Evolutionary conservation across 345 rosid genomes (phyloP), one percentile per base, ranked within the genome.

Genomic region (Citrus cavaleriei): DNA sequence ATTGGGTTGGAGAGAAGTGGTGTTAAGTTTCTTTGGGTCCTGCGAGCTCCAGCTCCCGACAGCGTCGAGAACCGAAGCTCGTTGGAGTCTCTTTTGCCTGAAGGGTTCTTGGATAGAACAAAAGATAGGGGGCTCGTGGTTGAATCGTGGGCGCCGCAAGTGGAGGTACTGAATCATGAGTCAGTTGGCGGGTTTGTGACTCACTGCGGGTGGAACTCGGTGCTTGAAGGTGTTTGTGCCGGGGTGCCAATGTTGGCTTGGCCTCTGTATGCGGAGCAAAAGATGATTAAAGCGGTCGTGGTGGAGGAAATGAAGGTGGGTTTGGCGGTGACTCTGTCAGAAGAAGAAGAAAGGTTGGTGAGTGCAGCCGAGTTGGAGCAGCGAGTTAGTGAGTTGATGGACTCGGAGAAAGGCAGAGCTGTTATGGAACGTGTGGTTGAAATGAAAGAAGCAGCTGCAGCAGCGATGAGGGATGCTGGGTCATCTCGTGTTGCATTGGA

Each of bases 381-480:
- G 80, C 81, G 83, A 74, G 87, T 93, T 3, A 88, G 62, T 2
- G 90, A 89, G 77, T 69, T 90, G 77, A 88, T 91, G 92, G 81
- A 84, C 21, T 80, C 81, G 5, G 80, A 80, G 37, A 80, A 77
- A 18, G 88, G 93, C 1, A 42, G 66, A 12, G 28, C 64, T 25
- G 72, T 85, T 2, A 72, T 86, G 62, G 83, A 87, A 64, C 73
- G 68, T 70, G 67, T 55, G 18, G 34, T 64, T 14, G 81, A 70
- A 0, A 81, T 90, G 90, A 86, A 84, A 81, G 74, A 79, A 7
- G 90, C 78, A 2, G 95, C 89, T 2, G 58, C 28, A 60, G 81
- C 75, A 22, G 92, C 89, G 0, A 6, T 57, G 60, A 77, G 75
- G 1, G 81, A 85, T 0, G 83, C 35, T 80, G 90, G 95, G 8